Conservation (phyloP, 306 rosid genomes). For the Carpinus viminea region DNA sequence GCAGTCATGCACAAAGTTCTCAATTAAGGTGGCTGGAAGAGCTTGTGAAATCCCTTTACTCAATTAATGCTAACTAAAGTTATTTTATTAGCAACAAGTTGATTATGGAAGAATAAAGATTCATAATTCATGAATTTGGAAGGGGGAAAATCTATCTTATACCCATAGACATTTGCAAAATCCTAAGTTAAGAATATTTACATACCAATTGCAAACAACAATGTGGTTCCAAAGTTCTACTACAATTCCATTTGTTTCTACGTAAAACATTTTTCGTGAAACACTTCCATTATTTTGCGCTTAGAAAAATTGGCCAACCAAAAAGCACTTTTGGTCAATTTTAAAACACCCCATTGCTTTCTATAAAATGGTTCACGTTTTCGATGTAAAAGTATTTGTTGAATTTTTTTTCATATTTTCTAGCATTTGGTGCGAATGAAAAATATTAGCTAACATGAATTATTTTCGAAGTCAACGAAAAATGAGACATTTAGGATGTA, state of each 20-base stretch:
- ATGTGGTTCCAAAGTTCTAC: too few species aligned
- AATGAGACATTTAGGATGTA: neutral
- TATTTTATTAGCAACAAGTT: neutral
- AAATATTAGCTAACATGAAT: neutral
- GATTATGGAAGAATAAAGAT: neutral
- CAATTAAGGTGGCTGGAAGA: neutral
- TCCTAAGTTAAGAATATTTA: neutral
- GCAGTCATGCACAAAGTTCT: slow-evolving; percentile 35
- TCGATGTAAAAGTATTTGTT: too few species aligned
- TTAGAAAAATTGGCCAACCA: too few species aligned
- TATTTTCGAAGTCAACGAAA: neutral
- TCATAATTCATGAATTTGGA: neutral
- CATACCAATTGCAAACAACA: neutral
- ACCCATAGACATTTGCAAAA: neutral
- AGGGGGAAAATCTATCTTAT: neutral
- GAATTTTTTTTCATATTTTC: too few species aligned
- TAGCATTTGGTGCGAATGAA: too few species aligned
- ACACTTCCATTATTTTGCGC: too few species aligned
- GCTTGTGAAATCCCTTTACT: neutral
- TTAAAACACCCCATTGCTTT: too few species aligned
- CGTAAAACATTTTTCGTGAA: too few species aligned
- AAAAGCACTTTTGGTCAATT: too few species aligned
- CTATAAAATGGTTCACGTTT: too few species aligned
- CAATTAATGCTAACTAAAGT: neutral
- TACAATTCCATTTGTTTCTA: too few species aligned